Conservation (phyloP, 768 basidiomycete species). For the Saitozyma sp. region DNA sequence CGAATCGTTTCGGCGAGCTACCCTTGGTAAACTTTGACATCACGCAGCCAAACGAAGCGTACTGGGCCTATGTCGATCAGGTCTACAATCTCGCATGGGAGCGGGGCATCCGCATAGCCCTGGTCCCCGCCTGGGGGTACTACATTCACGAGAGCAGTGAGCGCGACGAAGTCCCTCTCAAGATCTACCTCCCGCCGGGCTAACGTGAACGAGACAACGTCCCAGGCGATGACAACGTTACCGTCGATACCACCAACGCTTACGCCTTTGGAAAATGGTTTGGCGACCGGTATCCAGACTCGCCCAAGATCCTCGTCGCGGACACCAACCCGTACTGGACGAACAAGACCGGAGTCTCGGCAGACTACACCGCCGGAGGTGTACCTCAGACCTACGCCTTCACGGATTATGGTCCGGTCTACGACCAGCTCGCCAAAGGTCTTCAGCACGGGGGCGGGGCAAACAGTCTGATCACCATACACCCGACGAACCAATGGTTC, state of each 20-base stretch:
- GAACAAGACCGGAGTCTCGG: background rate
- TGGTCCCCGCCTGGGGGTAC: conserved; percentile 3
- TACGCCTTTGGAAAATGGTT: conserved; percentile 5
- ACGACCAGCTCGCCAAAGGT: background rate
- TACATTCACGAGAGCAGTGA: conserved; percentile 3
- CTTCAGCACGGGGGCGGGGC: background rate
- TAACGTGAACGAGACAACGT: background rate
- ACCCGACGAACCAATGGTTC: conserved; percentile 2
- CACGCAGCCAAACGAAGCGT: background rate
- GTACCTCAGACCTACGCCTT: background rate
- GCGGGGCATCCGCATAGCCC: background rate
- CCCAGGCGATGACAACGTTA: background rate
- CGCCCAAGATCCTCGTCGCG: conserved; percentile 1
- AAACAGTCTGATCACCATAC: background rate
- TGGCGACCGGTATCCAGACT: conserved; percentile 1
- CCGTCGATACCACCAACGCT: background rate
- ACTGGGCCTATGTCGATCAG: conserved; percentile 1
- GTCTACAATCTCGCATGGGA: conserved; percentile 3
- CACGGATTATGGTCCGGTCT: background rate
- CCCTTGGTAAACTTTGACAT: background rate
- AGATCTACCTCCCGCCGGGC: background rate
- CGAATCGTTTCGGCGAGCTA: background rate
- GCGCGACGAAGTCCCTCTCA: background rate
- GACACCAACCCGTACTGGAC: conserved; percentile 4
- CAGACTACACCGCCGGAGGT: background rate